Evolutionary conservation across 2,329 filamentous ascomycete genomes (phyloP), one percentile per base, ranked within the genome.

Genomic region (Arthrobotrys conoides): DNA sequence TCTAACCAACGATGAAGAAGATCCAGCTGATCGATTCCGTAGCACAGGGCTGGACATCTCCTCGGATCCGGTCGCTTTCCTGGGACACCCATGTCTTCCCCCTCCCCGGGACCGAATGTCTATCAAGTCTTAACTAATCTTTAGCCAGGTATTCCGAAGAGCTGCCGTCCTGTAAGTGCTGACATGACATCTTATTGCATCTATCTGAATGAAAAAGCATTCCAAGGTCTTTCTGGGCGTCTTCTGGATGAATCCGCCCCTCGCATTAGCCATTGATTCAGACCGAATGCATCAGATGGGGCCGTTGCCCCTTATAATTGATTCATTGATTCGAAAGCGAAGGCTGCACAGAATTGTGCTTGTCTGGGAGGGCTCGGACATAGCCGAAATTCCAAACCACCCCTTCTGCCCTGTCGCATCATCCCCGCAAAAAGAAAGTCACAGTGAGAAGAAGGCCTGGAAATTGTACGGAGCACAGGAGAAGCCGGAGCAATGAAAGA

Each of bases 11-110:
- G 46, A 24, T 12, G 33, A 27, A 48, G 57, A 41, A 57, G 72
- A 76, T 76, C 72, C 65, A 69, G 65, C 57, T 76, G 72, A 76
- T 76, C 66, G 66, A 65, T 71, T 57, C 57, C 41, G 66, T 73
- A 22, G 70, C 61, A 73, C 70, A 73, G 61, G 70, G 70, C 61
- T 67, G 70, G 49, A 49, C 61, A 67, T 73, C 53, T 73, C 70
- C 70, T 73, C 70, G 70, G 70, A 73, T 41, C 70, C 51, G 61
- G 61, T 66, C 38, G 69, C 46, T 33, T 46, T 61, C 66, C 48
- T 65, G 57, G 57, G 57, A 44, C 53, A 38, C 53, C 53, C 53
- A 20, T 38, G 30, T 38, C 44, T 5, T 46, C n/a, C 6, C 10
- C n/a, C 27, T 30, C 53, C 53, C 53, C 30, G 53, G 57, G 36